Evolutionary conservation across 73 alveolate species (phyloP), one percentile per base, ranked within the genome.

Genomic region (Paramecium tetraurelia): DNA sequence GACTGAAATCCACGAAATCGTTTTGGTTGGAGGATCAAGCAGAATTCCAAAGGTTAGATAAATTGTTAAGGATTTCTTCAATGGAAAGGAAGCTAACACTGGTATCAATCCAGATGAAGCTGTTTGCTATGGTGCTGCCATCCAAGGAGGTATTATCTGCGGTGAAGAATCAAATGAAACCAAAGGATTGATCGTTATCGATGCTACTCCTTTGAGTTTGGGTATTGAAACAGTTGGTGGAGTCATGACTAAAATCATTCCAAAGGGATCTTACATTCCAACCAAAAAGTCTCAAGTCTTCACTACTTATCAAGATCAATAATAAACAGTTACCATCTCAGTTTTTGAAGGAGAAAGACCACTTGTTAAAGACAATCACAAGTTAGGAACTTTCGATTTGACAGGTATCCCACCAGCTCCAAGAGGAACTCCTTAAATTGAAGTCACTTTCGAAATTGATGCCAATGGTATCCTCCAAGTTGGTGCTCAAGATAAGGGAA

Each of bases 161-260:
- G 99, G 99, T 14, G 99, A 97, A 80, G 98, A 96, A 21, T 94
- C 97, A 57, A 98, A 97, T 46, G 98, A 95, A 46, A 95, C 98
- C 58, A 92, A 97, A 92, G 99, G 95, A 46, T 90, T 98, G 35
- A 94, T 98, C 33, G 87, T 98, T 53, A 95, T 98, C 92, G 99
- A 98, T 86, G 99, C 96, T 24, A 96, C 99, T 14, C 99, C 99
- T 21, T 96, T 98, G 76, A 96, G 99, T 43, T 83, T 98, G 86
- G 99, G 99, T 76, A 98, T 98, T 89, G 99, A 98, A 96, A 98
- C 99, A 53, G 99, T 98, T 85, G 99, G 99, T 27, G 99, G 99
- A 59, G 99, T 98, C 76, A 98, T 98, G 99, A 98, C 99, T 92
- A 96, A 93, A 95, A 94, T 98, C 86, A 98, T 98, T 92, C 98